Base-by-base conservation (phyloP, 441 rosid species). In the Eutrema salsugineum region DNA sequence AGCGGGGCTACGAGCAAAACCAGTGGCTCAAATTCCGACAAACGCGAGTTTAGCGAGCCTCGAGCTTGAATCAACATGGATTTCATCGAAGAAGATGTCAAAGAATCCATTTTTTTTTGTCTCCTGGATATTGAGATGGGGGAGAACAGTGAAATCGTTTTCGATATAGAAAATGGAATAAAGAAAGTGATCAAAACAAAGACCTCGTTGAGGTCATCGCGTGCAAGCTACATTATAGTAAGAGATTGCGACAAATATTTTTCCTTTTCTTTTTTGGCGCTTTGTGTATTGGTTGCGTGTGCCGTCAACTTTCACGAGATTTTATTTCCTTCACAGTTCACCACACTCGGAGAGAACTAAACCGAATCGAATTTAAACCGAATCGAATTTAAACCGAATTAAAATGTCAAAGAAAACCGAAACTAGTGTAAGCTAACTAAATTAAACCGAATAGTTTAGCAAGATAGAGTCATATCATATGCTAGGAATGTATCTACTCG, bases 11-110 rank as follows among this genome's bases (percentile, higher is more conserved):
- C 33, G 19, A 95, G 65, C 66, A 95, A 82, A 69, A 67, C 73
- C 61, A 91, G 76, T 55, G 98, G 99, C 78, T 95, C 97, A 80
- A 79, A 84, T 35, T 82, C 77, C 8, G 93, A 85, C 56, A 91
- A 75, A 60, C 72, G 80, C 1, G 84, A 83, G 82, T 95, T 93
- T 35, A 88, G 82, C 24, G 73, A 78, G 61, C 55, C 84, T 82
- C 91, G 80, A 38, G 72, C 73, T 36, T 68, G 72, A 68, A 60
- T 68, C 75, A 88, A 17, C 54, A 68, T 63, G n/a, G 82, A 50
- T 70, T 66, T 73, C 66, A 75, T 66, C 15, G 76, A 49, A 11
- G 81, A 40, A 22, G 39, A 50, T 6, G 73, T 54, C 2, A 66
- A 61, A 28, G 6, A 48, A 68, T 82, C 87, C 88, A 82, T 83